Evolutionary conservation across 164 flowering plant species (phyloP), one percentile per base, ranked within the genome.

Genomic region (Vitis vinifera): DNA sequence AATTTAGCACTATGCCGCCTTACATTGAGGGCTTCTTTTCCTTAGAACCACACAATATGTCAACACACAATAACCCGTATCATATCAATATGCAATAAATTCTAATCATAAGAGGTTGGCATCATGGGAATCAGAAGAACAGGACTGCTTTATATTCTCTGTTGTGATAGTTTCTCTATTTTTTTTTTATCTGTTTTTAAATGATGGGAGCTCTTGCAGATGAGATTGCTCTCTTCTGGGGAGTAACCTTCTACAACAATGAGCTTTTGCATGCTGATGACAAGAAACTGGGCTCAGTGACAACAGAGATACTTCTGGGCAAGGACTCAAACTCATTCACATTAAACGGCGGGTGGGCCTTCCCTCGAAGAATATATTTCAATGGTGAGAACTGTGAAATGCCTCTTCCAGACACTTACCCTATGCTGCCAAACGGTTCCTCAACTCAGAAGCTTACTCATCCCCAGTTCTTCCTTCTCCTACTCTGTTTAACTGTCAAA

Each of bases 151-250:
- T 37, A 3, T 0, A 3, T 37, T 37, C 44, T 8, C 30, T 52
- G 4, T 29, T 48, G 48, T 3, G 29, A 52, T 29, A 8, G 10
- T 11, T 17, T 50, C 27, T 23, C 2, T 23, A 0, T 23, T 23
- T 23, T 50, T 23, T 50, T 15, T 14, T 16, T 23, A 27, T 10
- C n/a, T 17, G 14, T 62, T 14, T 44, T 1, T 19, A 56, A 31
- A 2, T 51, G 49, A 5, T 16, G 47, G 62, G 30, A 23, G 4
- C 6, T 60, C 64, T 74, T 76, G 82, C 85, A 80, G 93, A 82
- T 69, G 89, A 74, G 17, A 83, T 79, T 17, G 88, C 88, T 3
- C 78, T 87, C 7, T 85, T 87, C 47, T 89, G 91, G 91, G 93
- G 93, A 3, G n/a, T 79, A 14, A 47, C 66, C 2, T 59, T 44